Evolutionary conservation across 163 green algal species (phyloP).

Genomic region (Smithsoniella earleae): DNA sequence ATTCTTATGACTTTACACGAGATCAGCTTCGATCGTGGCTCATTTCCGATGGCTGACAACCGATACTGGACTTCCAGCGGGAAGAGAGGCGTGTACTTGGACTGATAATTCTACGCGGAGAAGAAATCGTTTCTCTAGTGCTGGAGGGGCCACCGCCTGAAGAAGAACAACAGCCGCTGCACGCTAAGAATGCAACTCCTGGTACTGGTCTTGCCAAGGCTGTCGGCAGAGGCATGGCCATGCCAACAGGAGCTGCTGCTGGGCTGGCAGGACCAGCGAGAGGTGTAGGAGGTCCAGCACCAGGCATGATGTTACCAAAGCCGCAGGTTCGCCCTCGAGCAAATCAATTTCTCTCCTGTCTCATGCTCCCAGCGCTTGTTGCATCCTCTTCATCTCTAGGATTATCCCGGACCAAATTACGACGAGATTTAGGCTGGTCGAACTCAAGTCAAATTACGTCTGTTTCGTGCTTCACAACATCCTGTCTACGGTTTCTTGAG

Average conservation of each 20-base stretch:
- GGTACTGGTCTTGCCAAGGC: conserved; percentile 12
- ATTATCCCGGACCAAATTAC: too few relatives aligned
- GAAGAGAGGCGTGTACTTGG: conserved; percentile 87
- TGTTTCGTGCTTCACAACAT: too few relatives aligned
- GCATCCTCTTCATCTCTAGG: too few relatives aligned
- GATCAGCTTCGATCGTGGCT: too few relatives aligned
- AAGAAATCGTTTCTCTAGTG: conserved; percentile 85
- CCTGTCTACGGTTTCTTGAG: too few relatives aligned
- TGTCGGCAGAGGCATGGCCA: conserved; percentile 17
- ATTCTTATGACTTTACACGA: too few relatives aligned
- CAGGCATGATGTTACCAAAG: conserved; percentile 85
- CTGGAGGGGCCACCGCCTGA: conserved; percentile 89
- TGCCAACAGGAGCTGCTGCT: conserved; percentile 31
- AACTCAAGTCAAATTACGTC: too few relatives aligned
- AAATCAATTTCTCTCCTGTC: too few relatives aligned
- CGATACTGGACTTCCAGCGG: conserved; percentile 46
- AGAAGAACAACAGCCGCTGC: conserved; percentile 42
- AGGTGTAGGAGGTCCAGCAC: conserved; percentile 77
- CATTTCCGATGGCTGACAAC: too few relatives aligned
- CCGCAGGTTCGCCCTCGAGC: conserved; percentile 54
- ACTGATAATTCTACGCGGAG: conserved; percentile 84
- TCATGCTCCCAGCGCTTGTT: too few relatives aligned
- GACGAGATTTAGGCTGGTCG: too few relatives aligned
- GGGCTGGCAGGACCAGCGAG: conserved; percentile 74
- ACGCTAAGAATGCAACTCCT: neutral